Evolutionary conservation across 2,329 filamentous ascomycete genomes (phyloP).

Genomic region (Meredithiella fracta): DNA sequence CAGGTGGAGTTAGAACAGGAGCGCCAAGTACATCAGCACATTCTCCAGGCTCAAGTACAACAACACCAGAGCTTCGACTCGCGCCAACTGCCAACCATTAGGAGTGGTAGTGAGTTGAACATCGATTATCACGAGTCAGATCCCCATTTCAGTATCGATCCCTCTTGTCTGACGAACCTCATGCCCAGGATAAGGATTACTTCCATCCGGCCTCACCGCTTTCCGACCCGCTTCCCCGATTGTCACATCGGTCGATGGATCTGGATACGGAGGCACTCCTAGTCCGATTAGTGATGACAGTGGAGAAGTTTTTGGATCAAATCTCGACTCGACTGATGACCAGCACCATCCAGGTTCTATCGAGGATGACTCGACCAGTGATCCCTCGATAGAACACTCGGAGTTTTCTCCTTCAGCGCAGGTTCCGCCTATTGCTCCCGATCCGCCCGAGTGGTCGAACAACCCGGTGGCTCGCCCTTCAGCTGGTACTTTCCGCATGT

Average conservation of each 20-base stretch:
- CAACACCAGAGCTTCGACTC: constrained; percentile 19
- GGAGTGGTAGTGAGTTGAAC: constrained; percentile 14
- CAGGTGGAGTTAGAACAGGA: too few species aligned
- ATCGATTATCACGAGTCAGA: constrained; percentile 20
- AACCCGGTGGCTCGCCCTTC: not conserved
- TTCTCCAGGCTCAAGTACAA: too few species aligned
- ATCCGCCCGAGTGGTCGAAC: not conserved
- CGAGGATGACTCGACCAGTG: not conserved
- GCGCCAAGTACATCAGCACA: too few species aligned
- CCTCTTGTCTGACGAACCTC: not conserved
- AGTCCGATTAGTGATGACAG: constrained; percentile 19
- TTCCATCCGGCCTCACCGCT: constrained; percentile 37
- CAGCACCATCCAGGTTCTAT: not conserved
- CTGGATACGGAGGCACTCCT: constrained; percentile 30
- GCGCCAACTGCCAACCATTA: constrained; percentile 14
- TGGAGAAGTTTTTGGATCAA: constrained; percentile 18
- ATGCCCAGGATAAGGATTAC: constrained; percentile 21
- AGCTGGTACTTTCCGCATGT: not conserved
- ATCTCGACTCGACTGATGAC: constrained; percentile 9
- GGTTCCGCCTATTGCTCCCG: constrained; percentile 4
- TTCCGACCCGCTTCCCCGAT: constrained; percentile 52
- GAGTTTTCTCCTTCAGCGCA: not conserved
- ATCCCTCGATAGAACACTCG: not conserved
- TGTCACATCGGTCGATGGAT: constrained; percentile 52
- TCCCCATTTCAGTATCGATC: constrained; percentile 4